Evolutionary conservation across 306 rosid genomes (phyloP).

Genomic region (Lathyrus oleraceus): DNA sequence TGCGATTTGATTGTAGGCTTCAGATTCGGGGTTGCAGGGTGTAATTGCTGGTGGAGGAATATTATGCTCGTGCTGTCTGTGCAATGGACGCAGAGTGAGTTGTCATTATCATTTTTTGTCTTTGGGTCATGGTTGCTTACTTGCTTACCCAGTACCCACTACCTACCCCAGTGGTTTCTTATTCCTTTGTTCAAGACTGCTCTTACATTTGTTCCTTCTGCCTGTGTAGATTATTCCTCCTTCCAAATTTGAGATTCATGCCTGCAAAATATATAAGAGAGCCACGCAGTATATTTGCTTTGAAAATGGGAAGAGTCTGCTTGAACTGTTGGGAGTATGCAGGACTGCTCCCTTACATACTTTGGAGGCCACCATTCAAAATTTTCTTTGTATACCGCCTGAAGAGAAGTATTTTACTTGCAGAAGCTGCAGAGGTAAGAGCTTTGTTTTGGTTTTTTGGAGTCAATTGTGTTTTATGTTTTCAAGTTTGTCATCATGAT

Average conservation of each 20-base stretch:
- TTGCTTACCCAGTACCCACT: background rate
- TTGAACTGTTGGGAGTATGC: constrained; percentile 84
- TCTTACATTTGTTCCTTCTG: constrained; percentile 28
- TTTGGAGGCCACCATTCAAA: constrained; percentile 82
- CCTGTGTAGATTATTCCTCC: constrained; percentile 76
- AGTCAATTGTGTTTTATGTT: constrained; percentile 20
- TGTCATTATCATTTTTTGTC: constrained; percentile 36
- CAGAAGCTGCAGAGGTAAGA: constrained; percentile 80
- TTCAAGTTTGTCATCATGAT: constrained; percentile 28
- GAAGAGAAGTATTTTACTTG: constrained; percentile 77
- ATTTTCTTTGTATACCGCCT: constrained; percentile 60
- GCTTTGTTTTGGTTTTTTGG: constrained; percentile 24
- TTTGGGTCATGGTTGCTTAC: constrained; percentile 30
- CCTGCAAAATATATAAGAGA: constrained; percentile 84
- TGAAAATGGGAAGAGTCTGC: constrained; percentile 91
- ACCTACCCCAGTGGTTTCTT: constrained; percentile 28
- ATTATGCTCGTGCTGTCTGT: constrained; percentile 72
- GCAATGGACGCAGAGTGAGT: constrained; percentile 86
- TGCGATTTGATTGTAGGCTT: constrained; percentile 57
- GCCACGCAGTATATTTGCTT: constrained; percentile 95
- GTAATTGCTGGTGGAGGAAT: constrained; percentile 81
- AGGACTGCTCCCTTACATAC: constrained; percentile 67
- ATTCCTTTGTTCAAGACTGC: constrained; percentile 21
- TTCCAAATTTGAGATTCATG: constrained; percentile 97
- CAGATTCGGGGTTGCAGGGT: constrained; percentile 72